These are phyloP conservation scores for Globisporangium polare DNA, from an alignment of 352 stramenopile genomes.

Conservation along the genomic window DNA sequence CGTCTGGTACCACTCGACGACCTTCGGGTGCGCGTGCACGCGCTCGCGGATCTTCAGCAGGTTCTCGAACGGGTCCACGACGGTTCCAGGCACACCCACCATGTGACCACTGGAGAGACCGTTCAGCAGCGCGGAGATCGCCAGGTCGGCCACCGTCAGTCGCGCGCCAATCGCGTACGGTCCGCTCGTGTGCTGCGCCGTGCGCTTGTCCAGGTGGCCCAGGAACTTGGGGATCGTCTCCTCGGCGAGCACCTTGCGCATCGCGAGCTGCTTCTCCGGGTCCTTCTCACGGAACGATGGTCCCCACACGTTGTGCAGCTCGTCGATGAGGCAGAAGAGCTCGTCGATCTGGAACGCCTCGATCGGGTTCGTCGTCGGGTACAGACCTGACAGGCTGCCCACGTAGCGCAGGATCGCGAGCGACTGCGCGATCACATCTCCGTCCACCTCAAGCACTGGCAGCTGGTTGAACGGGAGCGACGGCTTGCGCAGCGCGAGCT, in stretches of 20 bases:
- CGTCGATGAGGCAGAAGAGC: background rate
- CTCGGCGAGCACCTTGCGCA: background rate
- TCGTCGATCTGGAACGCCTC: background rate
- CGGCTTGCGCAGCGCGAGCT: too few species aligned
- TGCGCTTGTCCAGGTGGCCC: conserved; percentile 13
- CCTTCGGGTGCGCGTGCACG: conserved; percentile 28
- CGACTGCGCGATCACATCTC: conserved; percentile 13
- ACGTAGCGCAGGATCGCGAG: conserved; percentile 55
- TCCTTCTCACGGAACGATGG: background rate
- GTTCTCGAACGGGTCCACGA: conserved; percentile 21
- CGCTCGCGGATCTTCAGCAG: conserved; percentile 24
- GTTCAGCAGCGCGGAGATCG: conserved; percentile 23
- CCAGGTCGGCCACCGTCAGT: conserved; percentile 30
- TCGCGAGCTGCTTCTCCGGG: background rate
- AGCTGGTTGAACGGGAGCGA: conserved; percentile 24
- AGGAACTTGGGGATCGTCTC: background rate
- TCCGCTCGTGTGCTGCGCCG: conserved; percentile 25
- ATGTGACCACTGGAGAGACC: conserved; percentile 22
- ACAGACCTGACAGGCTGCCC: conserved; percentile 26
- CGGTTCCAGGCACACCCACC: conserved; percentile 20
- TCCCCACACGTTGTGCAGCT: background rate
- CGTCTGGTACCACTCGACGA: conserved; percentile 29
- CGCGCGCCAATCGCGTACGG: conserved; percentile 17
- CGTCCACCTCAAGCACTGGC: conserved; percentile 28
- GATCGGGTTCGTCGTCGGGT: background rate